Evolutionary conservation across 1,139 yeast species (phyloP), one percentile per base, ranked within the genome.

Genomic region (Taphrina pruni): DNA sequence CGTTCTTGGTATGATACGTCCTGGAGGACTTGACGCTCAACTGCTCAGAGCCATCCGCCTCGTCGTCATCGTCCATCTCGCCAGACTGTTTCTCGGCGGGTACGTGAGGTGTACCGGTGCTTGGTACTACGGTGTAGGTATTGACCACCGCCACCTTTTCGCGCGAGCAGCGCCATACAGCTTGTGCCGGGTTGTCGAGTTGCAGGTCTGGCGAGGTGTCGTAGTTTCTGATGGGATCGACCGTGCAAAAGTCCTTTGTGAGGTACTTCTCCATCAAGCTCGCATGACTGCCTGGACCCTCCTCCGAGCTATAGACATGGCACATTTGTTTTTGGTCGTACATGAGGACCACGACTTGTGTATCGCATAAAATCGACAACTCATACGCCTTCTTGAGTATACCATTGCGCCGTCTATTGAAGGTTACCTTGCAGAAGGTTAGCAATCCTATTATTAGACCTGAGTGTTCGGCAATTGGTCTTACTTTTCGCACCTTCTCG

Each of bases 341-440:
- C 61, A 71, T 68, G 56, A 71, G 62, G n/a, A 71, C 56, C 32
- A 61, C 69, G 39, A 71, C 61, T 21, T 65, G 61, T 17, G 72
- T 60, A 35, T 65, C 72, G 61, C 72, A 71, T 26, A 71, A 45
- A 14, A 71, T 65, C 26, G 73, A 71, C 41, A 71, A 57, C 46
- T 71, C 72, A 39, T 71, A 54, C 12, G 72, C 72, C 43, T 71
- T 71, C 45, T 70, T 70, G 56, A 71, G 62, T n/a, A 71, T 38
- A 1, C 72, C 72, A 51, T 66, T 66, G 21, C 72, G 60, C 1
- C 72, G 71, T 11, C 72, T 57, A n/a, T 66, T 64, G 32, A 71
- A 70, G 12, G 72, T 71, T 17, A 70, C 70, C 71, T 69, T 14
- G 43, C 9, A 41, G 11, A 39, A 26, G 32, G 32, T 26, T 26